A percentile compares a stretch with the other conserved stretches of the same genome.
phyloP scores from a whole-genome alignment of 2,329 filamentous ascomycete genomes.

The Paecilomyces niveus region DNA sequence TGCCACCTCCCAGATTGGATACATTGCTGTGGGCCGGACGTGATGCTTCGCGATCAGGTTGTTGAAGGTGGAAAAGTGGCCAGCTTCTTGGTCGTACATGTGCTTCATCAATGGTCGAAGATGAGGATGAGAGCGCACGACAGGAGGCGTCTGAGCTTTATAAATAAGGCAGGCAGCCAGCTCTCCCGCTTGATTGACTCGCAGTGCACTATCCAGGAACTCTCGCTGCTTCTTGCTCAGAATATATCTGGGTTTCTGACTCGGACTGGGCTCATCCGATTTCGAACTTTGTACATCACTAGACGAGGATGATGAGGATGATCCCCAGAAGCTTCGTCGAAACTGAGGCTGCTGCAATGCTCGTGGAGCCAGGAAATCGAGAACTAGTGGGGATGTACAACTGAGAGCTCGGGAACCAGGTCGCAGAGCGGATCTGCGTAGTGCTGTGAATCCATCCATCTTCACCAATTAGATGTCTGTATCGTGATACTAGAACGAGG shows the following conservation, averaged over 20 bases:
- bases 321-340: constrained; percentile 17
- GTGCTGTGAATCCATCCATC: constrained; percentile 17
- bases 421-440: constrained; percentile 14
- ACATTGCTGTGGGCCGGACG: constrained; percentile 85
- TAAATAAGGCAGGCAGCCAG: constrained; percentile 96
- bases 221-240: constrained; percentile 64
- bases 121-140: constrained; percentile 74
- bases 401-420: constrained; percentile 7
- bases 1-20: constrained; percentile 77
- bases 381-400: constrained; percentile 16
- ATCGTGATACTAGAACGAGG: background rate
- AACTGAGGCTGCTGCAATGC: constrained; percentile 16
- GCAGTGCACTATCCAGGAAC: constrained; percentile 72
- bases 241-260: constrained; percentile 40
- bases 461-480: background rate
- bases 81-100: constrained; percentile 96
- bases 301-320: constrained; percentile 26
- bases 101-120: constrained; percentile 87
- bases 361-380: constrained; percentile 31
- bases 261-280: background rate
- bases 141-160: constrained; percentile 74
- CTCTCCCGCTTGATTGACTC: constrained; percentile 96
- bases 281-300: constrained; percentile 7
- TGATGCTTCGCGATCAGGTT: constrained; percentile 73
- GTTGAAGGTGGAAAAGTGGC: constrained; percentile 83